Percentiles rank a stretch among this genome's conserved stretches.
These are phyloP conservation scores for Aspergillus niger DNA, from an alignment of 2,329 filamentous ascomycete genomes.

Conservation along the genomic window DNA sequence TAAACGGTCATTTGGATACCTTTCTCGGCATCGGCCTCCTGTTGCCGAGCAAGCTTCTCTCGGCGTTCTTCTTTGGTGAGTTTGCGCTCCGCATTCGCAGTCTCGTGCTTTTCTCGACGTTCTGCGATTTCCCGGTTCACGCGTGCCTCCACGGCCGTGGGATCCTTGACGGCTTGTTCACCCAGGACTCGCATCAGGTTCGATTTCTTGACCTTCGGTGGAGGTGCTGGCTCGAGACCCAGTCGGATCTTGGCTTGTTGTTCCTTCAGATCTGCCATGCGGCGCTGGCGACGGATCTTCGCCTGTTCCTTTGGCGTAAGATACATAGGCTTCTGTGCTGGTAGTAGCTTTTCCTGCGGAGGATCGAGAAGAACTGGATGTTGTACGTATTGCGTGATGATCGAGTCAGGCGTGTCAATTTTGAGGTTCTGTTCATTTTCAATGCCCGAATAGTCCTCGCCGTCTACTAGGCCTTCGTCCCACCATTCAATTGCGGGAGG, in stretches of 20 bases:
- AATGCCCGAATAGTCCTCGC: slow-evolving; percentile 71
- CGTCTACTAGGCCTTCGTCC: slow-evolving; percentile 84
- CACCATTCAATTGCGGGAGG: slow-evolving; percentile 96
- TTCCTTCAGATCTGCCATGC: slow-evolving; percentile 93
- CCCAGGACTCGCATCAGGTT: slow-evolving; percentile 97
- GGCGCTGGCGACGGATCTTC: slow-evolving; percentile 83
- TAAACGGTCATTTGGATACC: slow-evolving; percentile 87
- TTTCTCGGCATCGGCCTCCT: slow-evolving; percentile 83
- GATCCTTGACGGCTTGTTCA: slow-evolving; percentile 90
- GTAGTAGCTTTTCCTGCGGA: slow-evolving; percentile 81
- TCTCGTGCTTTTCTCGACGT: slow-evolving; percentile 74
- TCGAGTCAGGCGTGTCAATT: slow-evolving; percentile 74
- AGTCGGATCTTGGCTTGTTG: slow-evolving; percentile 94
- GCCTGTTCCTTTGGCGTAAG: slow-evolving; percentile 88
- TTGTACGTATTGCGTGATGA: slow-evolving; percentile 88
- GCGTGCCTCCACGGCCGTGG: slow-evolving; percentile 91
- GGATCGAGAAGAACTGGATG: slow-evolving; percentile 90
- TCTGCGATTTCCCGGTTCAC: slow-evolving; percentile 93
- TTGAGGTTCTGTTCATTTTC: slow-evolving; percentile 68
- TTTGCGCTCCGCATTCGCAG: slow-evolving; percentile 79
- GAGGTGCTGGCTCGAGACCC: slow-evolving; percentile 83
- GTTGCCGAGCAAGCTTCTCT: slow-evolving; percentile 79
- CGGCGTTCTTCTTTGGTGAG: slow-evolving; percentile 83
- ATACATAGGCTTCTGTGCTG: slow-evolving; percentile 84
- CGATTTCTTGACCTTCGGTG: slow-evolving; percentile 94